Base-by-base conservation (phyloP, 2,329 filamentous ascomycete species). In the Parafenestella ontariensis region DNA sequence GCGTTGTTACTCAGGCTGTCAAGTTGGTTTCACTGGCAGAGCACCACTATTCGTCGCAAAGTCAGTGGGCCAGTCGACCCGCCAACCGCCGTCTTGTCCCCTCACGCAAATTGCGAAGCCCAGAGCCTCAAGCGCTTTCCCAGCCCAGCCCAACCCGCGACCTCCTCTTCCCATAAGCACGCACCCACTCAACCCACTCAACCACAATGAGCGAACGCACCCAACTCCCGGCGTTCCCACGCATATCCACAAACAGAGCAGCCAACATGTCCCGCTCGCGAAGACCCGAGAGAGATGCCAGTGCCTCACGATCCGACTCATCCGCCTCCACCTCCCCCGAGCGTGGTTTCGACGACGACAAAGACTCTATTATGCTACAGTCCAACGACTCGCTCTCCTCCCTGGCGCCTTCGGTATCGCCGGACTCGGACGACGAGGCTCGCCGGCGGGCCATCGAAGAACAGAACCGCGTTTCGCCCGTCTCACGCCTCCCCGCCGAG, bases 341-440 rank as follows among this genome's bases (percentile, higher is more conserved):
- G 46, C 87, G 89, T 47, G 87, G 86, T 72, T 89, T 92, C 71
- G 92, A 96, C 77, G 90, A 93, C 71, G 94, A 97, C 78, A 96
- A 92, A 65, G 94, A 97, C 78, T 96, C 95, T 77, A 95, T 95
- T 76, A 89, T 90, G 73, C 85, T 84, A 52, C 89, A 90, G 63
- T 77, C 82, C 68, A 96, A 97, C 79, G 94, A 97, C 78, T 97
- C 94, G 3, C 86, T 95, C 74, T 97, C 94, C 0, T 97, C 94
- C 0, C 84, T 97, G 52, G 92, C 92, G 48, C 86, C 92, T 29
- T 89, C 90, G 41, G 89, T 89, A 56, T 84, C 92, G 54, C 88
- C 91, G 66, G 89, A 93, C 87, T 82, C 86, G 85, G 67, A 86
- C 87, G 64, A 92, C 88, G 84, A 88, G 84, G 72, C 86, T 86